A percentile compares a stretch with the other conserved stretches of the same genome.
Conservation (phyloP, 2,329 filamentous ascomycete genomes). For the Colletotrichum caudatum region DNA sequence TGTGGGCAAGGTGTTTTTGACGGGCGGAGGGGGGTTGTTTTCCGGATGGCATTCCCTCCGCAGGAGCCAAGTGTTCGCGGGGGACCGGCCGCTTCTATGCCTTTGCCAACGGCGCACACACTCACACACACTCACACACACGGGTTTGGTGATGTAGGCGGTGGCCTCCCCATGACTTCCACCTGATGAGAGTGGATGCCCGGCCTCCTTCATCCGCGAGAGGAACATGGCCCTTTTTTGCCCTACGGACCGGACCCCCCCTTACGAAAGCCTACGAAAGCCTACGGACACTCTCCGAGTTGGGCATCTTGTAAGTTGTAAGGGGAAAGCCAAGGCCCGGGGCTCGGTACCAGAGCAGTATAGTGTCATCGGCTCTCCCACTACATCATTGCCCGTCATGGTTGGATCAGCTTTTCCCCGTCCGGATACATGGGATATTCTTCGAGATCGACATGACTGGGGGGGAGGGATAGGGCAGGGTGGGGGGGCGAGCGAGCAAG, state of each 20-base stretch:
- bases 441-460: slow-evolving; percentile 36
- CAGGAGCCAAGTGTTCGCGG: slow-evolving; percentile 42
- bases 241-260: too few species aligned
- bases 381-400: slow-evolving; percentile 41
- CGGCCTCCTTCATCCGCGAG: not conserved
- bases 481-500: too few species aligned
- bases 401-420: slow-evolving; percentile 34
- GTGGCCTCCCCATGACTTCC: not conserved
- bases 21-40: slow-evolving; percentile 13
- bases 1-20: slow-evolving; percentile 6
- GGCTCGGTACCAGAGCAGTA: too few species aligned
- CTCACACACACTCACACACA: not conserved
- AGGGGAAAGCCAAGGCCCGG: not conserved
- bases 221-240: not conserved
- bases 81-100: slow-evolving; percentile 1
- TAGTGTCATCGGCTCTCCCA: slow-evolving; percentile 27
- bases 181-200: not conserved
- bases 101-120: not conserved
- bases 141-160: not conserved
- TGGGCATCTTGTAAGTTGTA: not conserved
- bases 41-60: slow-evolving; percentile 39
- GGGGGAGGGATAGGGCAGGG: too few species aligned
- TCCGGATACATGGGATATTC: slow-evolving; percentile 35
- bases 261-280: too few species aligned
- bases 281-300: not conserved